A percentile compares a stretch with the other conserved stretches of the same genome.
These are phyloP conservation scores for Blastocrithidia nonstop DNA, from an alignment of 208 protist genomes.

Conservation along the genomic window DNA sequence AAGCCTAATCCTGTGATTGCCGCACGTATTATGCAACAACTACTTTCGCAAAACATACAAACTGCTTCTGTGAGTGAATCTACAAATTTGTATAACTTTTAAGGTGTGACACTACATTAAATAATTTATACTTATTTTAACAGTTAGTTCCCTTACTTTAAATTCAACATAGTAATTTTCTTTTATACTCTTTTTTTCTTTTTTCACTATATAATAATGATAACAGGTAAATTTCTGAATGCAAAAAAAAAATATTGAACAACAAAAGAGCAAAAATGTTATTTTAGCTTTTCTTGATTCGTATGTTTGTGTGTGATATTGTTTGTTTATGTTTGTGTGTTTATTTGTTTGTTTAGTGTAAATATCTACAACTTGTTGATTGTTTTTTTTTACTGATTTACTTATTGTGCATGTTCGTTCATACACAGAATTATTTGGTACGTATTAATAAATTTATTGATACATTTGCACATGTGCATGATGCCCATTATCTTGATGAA, in stretches of 20 bases:
- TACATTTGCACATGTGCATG: too few species aligned
- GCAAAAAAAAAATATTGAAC: neutral
- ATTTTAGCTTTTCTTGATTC: too few species aligned
- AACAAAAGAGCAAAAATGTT: too few species aligned
- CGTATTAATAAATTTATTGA: too few species aligned
- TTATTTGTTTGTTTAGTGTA: conserved; percentile 2
- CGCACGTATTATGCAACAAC: conserved; percentile 63
- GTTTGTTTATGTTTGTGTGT: conserved; percentile 7
- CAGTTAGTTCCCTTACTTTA: too few species aligned
- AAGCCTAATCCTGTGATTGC: conserved; percentile 44
- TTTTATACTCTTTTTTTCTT: conserved; percentile 7
- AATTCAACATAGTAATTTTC: conserved; percentile 1
- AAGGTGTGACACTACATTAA: conserved; percentile 3
- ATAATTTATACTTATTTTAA: too few species aligned
- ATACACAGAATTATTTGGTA: too few species aligned
- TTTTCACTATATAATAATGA: conserved; percentile 1
- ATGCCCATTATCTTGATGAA: too few species aligned
- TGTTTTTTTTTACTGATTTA: too few species aligned
- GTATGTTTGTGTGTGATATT: conserved; percentile 4
- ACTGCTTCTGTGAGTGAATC: conserved; percentile 34
- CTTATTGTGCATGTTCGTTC: too few species aligned
- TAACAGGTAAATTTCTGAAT: neutral
- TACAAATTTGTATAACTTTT: conserved; percentile 85
- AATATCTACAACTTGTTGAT: too few species aligned
- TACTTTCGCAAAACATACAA: conserved; percentile 62